phyloP scores from a whole-genome alignment of 2,329 filamentous ascomycete genomes.

The Fusarium abutilonis region DNA sequence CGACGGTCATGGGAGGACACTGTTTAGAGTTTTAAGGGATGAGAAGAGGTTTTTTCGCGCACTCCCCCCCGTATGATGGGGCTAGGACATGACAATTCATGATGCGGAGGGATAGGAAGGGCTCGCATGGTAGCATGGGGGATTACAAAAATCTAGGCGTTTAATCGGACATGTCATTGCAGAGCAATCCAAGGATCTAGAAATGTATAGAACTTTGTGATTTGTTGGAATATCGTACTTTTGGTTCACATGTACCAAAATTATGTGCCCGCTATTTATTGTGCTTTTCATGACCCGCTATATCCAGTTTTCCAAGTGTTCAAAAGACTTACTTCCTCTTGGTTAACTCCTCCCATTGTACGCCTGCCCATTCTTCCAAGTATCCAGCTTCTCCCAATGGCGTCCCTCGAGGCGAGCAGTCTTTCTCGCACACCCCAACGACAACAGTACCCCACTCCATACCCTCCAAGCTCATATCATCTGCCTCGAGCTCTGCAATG shows the following conservation, averaged over 20 bases:
- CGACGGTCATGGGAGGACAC: conserved; percentile 84
- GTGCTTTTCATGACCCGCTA: conserved; percentile 24
- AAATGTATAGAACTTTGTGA: conserved; percentile 46
- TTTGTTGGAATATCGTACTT: conserved; percentile 39
- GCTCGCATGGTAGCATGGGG: conserved; percentile 48
- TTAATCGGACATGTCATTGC: conserved; percentile 52
- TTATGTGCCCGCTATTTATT: conserved; percentile 7
- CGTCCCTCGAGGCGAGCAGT: conserved; percentile 74
- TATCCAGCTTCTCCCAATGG: conserved; percentile 75
- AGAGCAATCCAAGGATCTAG: conserved; percentile 50
- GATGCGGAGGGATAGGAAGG: conserved; percentile 41
- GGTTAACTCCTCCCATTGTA: conserved; percentile 90
- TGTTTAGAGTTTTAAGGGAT: conserved; percentile 44
- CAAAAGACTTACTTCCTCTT: conserved; percentile 48
- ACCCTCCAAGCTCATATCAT: conserved; percentile 76
- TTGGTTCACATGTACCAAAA: conserved; percentile 16
- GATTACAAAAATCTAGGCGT: conserved; percentile 50
- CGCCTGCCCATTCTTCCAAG: conserved; percentile 95
- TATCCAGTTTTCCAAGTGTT: conserved; percentile 1
- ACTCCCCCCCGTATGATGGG: conserved; percentile 38
- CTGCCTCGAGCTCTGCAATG: conserved; percentile 86
- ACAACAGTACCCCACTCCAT: conserved; percentile 99
- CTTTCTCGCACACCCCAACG: conserved; percentile 81
- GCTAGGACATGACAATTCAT: conserved; percentile 47
- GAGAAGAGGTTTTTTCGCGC: conserved; percentile 33